Evolutionary conservation across 164 flowering plant genomes (phyloP).

Genomic region (Warburgia ugandensis): DNA sequence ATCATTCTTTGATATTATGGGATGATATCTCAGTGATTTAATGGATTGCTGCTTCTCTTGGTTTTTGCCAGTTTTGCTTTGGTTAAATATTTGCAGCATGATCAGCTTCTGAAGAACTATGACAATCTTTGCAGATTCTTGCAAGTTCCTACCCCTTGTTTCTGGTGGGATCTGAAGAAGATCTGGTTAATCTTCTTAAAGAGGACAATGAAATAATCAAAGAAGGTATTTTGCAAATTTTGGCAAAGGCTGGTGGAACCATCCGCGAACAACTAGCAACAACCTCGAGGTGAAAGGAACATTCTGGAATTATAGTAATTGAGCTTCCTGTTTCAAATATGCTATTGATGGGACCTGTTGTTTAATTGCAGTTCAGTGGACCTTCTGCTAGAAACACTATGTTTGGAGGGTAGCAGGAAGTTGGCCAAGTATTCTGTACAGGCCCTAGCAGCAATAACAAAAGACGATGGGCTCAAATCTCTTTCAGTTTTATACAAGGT

Average conservation of each 20-base stretch:
- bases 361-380: conserved; percentile 72
- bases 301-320: neutral
- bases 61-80: too few relatives aligned
- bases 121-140: conserved; percentile 55
- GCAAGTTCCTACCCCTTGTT: conserved; percentile 68
- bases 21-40: too few relatives aligned
- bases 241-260: conserved; percentile 93
- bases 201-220: conserved; percentile 79
- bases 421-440: conserved; percentile 98
- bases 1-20: too few relatives aligned
- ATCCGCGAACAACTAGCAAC: conserved; percentile 76
- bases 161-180: conserved; percentile 67
- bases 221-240: conserved; percentile 78
- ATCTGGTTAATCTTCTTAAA: conserved; percentile 68
- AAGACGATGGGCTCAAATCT: conserved; percentile 95
- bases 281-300: conserved; percentile 51
- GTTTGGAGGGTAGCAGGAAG: conserved; percentile 88
- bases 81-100: too few relatives aligned
- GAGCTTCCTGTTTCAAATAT: neutral
- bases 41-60: too few relatives aligned
- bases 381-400: conserved; percentile 73
- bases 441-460: conserved; percentile 89
- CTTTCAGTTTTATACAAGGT: conserved; percentile 97
- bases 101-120: too few relatives aligned
- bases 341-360: conserved; percentile 6